Evolutionary conservation across 1,139 yeast species (phyloP).

Genomic region (Suhomyces wounanorum): DNA sequence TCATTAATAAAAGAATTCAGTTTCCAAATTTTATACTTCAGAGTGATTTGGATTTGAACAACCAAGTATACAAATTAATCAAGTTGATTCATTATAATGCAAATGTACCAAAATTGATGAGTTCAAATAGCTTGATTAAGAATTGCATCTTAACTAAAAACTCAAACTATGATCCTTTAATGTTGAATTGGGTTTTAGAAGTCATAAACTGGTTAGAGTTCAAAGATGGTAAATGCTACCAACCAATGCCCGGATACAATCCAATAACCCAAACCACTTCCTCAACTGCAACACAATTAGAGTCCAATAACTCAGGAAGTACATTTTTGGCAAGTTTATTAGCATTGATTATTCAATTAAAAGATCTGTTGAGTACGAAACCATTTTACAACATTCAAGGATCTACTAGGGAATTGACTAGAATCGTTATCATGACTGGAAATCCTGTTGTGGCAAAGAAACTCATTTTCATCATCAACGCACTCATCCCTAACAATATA

Average conservation of each 20-base stretch:
- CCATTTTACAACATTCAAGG: slow-evolving; percentile 29
- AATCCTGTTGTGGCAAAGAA: slow-evolving; percentile 65
- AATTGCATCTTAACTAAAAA: slow-evolving; percentile 15
- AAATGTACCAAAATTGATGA: slow-evolving; percentile 50
- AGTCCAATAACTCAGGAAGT: slow-evolving; percentile 10
- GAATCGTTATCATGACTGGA: slow-evolving; percentile 60
- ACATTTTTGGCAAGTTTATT: slow-evolving; percentile 50
- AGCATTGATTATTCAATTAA: slow-evolving; percentile 44
- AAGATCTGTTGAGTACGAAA: slow-evolving; percentile 35
- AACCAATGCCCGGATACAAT: slow-evolving; percentile 10
- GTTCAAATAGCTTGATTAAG: slow-evolving; percentile 36
- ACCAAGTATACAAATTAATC: slow-evolving; percentile 36
- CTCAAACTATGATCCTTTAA: slow-evolving; percentile 16
- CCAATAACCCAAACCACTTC: slow-evolving; percentile 8
- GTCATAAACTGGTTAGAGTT: slow-evolving; percentile 62
- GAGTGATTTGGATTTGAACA: slow-evolving; percentile 43
- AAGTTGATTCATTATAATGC: slow-evolving; percentile 42
- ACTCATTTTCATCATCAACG: slow-evolving; percentile 55
- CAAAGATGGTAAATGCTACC: slow-evolving; percentile 48
- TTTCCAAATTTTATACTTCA: slow-evolving; percentile 43
- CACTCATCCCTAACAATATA: slow-evolving; percentile 25
- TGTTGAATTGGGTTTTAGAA: slow-evolving; percentile 59
- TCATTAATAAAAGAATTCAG: slow-evolving; percentile 40
- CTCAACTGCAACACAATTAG: slow-evolving; percentile 6
- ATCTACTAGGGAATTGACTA: slow-evolving; percentile 34